Conservation (phyloP, 1,139 yeast species). For the Meyerozyma sp. region DNA sequence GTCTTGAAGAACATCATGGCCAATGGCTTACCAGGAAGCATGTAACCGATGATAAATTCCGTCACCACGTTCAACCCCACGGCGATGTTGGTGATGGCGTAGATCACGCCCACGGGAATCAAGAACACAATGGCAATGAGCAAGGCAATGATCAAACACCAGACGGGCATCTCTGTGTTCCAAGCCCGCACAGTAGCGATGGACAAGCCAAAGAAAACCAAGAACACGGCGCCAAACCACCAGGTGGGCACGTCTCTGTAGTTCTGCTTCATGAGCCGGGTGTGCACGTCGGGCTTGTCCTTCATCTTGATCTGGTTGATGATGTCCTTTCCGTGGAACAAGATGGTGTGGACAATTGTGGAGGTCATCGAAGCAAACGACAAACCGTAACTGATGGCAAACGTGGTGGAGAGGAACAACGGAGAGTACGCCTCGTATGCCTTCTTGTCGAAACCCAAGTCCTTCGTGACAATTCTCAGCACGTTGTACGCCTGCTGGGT, state of each 20-base stretch:
- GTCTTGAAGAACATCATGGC: conserved; percentile 47
- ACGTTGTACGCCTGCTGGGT: conserved; percentile 31
- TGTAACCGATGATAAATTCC: conserved; percentile 42
- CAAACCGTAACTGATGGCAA: conserved; percentile 56
- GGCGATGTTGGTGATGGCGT: conserved; percentile 37
- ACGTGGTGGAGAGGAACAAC: conserved; percentile 58
- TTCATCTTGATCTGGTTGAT: conserved; percentile 37
- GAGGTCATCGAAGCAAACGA: conserved; percentile 61
- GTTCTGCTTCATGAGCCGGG: conserved; percentile 48
- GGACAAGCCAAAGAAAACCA: conserved; percentile 34
- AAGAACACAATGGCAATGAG: conserved; percentile 36
- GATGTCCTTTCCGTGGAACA: conserved; percentile 55
- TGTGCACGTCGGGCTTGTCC: conserved; percentile 55
- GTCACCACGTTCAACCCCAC: conserved; percentile 44
- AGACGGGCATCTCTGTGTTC: conserved; percentile 42
- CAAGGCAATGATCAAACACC: conserved; percentile 33
- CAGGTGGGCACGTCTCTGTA: conserved; percentile 63
- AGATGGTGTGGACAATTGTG: conserved; percentile 47
- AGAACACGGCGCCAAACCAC: conserved; percentile 53
- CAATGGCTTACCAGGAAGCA: conserved; percentile 44
- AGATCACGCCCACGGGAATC: conserved; percentile 40
- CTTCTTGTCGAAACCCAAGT: conserved; percentile 37
- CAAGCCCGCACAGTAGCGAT: conserved; percentile 35
- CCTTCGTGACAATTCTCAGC: conserved; percentile 35
- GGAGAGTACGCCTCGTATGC: conserved; percentile 56